A percentile compares a stretch with the other conserved stretches of the same genome.
phyloP scores from a whole-genome alignment of 768 basidiomycete genomes.

The Gloeopeniophorella convolvens region DNA sequence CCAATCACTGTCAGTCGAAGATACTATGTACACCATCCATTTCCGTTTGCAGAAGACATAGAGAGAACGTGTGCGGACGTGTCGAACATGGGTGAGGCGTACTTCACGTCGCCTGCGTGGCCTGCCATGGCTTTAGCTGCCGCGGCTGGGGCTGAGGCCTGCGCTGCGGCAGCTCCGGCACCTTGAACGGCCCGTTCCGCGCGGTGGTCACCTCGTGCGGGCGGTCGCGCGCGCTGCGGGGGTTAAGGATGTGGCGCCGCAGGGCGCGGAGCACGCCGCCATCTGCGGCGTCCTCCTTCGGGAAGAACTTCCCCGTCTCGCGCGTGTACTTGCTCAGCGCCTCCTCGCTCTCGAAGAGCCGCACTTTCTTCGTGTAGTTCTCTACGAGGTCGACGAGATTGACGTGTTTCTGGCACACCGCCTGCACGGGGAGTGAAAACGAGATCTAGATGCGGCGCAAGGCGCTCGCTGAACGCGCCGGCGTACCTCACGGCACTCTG shows the following conservation, averaged over 20 bases:
- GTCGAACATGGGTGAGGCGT: no score
- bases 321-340: conserved; percentile 25
- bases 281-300: conserved; percentile 24
- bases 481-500: conserved; percentile 1
- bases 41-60: no score
- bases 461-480: background rate
- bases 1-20: no score
- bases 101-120: no score
- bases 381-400: conserved; percentile 31
- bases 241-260: conserved; percentile 23
- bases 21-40: no score
- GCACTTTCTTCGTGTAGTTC: conserved; percentile 17
- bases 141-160: no score
- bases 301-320: conserved; percentile 23
- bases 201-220: no score
- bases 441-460: background rate
- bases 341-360: conserved; percentile 20
- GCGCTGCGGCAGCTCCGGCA: no score
- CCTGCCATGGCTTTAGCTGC: no score
- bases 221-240: no score
- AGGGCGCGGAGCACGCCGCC: conserved; percentile 29
- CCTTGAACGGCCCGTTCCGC: no score
- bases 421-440: background rate
- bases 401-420: conserved; percentile 19
- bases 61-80: no score